Percentiles rank a stretch among this genome's conserved stretches.
These are phyloP conservation scores for Acer saccharum DNA, from an alignment of 345 rosid species.

Conservation along the genomic window DNA sequence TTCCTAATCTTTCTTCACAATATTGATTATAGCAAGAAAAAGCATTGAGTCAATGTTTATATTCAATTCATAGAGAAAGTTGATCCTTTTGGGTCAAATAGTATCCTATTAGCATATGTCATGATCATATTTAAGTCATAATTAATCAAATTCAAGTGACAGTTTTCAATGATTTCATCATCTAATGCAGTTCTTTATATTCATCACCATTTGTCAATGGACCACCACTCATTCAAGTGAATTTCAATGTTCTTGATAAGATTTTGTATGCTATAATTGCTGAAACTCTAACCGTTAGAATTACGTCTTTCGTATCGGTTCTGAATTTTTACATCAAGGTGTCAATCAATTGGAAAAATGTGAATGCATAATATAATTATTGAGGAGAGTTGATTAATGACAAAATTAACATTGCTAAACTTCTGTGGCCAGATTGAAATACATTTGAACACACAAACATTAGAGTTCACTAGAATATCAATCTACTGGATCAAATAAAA, in stretches of 20 bases:
- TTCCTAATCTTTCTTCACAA: neutral
- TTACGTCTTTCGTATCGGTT: no score
- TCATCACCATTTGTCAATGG: neutral
- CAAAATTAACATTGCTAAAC: neutral
- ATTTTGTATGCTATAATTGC: neutral
- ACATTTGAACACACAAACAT: neutral
- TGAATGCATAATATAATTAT: neutral
- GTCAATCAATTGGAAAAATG: neutral
- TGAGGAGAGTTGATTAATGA: neutral
- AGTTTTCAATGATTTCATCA: neutral
- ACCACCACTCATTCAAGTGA: no score
- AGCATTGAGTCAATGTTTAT: neutral
- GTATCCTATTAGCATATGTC: neutral
- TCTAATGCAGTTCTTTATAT: neutral
- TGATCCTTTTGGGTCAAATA: neutral
- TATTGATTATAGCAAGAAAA: neutral
- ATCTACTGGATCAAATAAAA: slow-evolving; percentile 1
- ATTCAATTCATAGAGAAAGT: neutral
- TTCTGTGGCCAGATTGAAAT: neutral
- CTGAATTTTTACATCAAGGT: neutral
- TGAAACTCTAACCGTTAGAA: neutral
- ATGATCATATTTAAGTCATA: neutral
- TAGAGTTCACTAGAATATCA: neutral
- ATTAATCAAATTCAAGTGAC: neutral
- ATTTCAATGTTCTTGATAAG: neutral